Percentiles rank a stretch among this genome's conserved stretches.
These are phyloP conservation scores for Colletotrichum sp. DNA, from an alignment of 2,329 filamentous ascomycete species.

Conservation along the genomic window DNA sequence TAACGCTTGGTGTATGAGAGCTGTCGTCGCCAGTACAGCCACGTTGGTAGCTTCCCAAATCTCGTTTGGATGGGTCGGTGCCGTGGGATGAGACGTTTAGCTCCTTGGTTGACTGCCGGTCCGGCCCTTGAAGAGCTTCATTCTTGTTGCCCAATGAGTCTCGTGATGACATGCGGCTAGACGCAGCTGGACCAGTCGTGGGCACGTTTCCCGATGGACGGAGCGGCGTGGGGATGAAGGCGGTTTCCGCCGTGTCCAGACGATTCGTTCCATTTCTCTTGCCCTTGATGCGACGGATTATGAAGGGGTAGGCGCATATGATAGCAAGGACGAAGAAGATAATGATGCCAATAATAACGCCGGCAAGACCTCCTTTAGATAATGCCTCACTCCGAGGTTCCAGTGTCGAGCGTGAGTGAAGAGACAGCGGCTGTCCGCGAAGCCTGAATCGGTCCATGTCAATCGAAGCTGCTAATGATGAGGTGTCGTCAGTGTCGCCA, in stretches of 20 bases:
- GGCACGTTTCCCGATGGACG: constrained; percentile 34
- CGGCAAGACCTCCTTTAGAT: constrained; percentile 39
- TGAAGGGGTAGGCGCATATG: constrained; percentile 44
- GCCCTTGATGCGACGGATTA: constrained; percentile 35
- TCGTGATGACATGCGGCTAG: constrained; percentile 10
- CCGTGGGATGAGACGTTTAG: not conserved
- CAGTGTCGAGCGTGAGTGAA: constrained; percentile 27
- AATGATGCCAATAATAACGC: constrained; percentile 40
- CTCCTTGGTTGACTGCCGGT: constrained; percentile 10
- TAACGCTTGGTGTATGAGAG: constrained; percentile 3
- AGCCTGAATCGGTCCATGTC: not conserved
- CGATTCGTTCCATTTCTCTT: constrained; percentile 26
- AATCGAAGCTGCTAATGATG: not conserved
- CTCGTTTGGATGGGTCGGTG: not conserved
- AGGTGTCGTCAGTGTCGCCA: constrained; percentile 18
- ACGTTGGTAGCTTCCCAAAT: constrained; percentile 1
- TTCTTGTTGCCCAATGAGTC: constrained; percentile 9
- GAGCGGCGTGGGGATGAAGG: constrained; percentile 23
- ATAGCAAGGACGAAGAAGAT: constrained; percentile 36
- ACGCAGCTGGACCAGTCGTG: not conserved
- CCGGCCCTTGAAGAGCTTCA: not conserved
- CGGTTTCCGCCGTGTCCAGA: constrained; percentile 36
- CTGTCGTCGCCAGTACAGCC: not conserved
- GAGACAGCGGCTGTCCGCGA: not conserved
- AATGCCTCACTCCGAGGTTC: constrained; percentile 31